A percentile compares a stretch with the other conserved stretches of the same genome.
Conservation (phyloP, 2,329 filamentous ascomycete genomes). For the Botrytis elliptica region DNA sequence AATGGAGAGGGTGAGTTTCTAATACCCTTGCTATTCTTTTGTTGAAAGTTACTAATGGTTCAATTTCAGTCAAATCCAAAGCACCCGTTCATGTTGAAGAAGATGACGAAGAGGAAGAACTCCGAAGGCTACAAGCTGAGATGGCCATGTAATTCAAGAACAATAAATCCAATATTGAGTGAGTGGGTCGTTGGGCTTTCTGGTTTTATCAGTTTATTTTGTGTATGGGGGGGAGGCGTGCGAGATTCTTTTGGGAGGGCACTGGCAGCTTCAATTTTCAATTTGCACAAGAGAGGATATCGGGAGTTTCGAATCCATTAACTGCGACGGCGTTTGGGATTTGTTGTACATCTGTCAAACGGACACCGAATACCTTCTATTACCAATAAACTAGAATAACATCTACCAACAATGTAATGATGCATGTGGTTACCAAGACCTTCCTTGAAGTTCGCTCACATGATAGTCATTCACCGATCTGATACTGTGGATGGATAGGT, state of each 20-base stretch:
- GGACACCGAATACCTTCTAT: conserved; percentile 27
- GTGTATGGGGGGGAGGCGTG: conserved; percentile 26
- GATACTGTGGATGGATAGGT: not conserved
- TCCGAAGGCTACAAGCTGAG: conserved; percentile 89
- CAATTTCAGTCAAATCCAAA: conserved; percentile 50
- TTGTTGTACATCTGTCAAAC: conserved; percentile 31
- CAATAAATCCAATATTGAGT: conserved; percentile 10
- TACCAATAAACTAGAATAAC: conserved; percentile 19
- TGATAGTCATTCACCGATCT: not conserved
- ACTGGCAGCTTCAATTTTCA: conserved; percentile 28
- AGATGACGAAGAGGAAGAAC: conserved; percentile 94
- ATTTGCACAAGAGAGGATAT: conserved; percentile 27
- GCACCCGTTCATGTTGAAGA: conserved; percentile 58
- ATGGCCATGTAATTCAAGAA: conserved; percentile 77
- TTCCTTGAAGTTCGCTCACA: not conserved
- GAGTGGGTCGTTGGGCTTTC: conserved; percentile 26
- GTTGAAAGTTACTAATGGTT: conserved; percentile 24
- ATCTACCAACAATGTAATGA: conserved; percentile 20
- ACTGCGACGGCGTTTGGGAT: conserved; percentile 35
- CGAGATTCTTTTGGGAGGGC: conserved; percentile 34
- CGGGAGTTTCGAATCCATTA: conserved; percentile 21
- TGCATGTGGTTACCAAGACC: not conserved
- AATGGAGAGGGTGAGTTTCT: conserved; percentile 71
- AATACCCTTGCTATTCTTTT: not conserved
- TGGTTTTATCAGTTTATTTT: conserved; percentile 27